A percentile compares a stretch with the other conserved stretches of the same genome.
phyloP scores from a whole-genome alignment of 176 grass and related monocot genomes.

The Aegilops longissima region DNA sequence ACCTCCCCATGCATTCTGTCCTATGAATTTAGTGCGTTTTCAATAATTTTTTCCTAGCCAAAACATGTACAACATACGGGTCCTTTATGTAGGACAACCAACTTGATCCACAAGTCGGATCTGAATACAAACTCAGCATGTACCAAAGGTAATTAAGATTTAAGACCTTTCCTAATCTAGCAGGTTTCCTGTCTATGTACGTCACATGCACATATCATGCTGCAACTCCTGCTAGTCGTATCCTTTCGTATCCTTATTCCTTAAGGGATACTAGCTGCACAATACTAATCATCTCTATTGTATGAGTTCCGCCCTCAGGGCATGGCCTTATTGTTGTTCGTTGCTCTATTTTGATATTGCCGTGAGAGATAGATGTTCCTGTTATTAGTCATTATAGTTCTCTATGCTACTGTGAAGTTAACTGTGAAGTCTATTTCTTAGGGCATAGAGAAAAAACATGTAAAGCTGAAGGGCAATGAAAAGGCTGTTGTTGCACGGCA shows the following conservation, averaged over 20 bases:
- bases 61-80: not conserved
- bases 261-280: not conserved
- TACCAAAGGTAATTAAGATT: too few relatives aligned
- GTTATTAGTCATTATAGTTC: conserved; percentile 1
- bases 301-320: not conserved
- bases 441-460: conserved; percentile 99
- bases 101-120: too few relatives aligned
- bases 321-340: not conserved
- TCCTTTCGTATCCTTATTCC: too few relatives aligned
- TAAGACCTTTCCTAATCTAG: too few relatives aligned
- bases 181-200: too few relatives aligned
- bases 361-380: not conserved
- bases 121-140: too few relatives aligned
- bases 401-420: conserved; percentile 22
- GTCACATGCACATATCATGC: too few relatives aligned
- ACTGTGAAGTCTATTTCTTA: conserved; percentile 38
- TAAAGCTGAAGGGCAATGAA: conserved; percentile 87
- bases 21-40: not conserved
- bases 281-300: not conserved
- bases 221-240: too few relatives aligned
- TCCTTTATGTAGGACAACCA: too few relatives aligned
- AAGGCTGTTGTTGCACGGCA: conserved; percentile 96
- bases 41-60: not conserved
- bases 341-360: not conserved
- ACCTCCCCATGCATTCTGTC: not conserved